Evolutionary conservation across 78 protist species (phyloP), one percentile per base, ranked within the genome.

Genomic region (Dictyostelium firmibasis): DNA sequence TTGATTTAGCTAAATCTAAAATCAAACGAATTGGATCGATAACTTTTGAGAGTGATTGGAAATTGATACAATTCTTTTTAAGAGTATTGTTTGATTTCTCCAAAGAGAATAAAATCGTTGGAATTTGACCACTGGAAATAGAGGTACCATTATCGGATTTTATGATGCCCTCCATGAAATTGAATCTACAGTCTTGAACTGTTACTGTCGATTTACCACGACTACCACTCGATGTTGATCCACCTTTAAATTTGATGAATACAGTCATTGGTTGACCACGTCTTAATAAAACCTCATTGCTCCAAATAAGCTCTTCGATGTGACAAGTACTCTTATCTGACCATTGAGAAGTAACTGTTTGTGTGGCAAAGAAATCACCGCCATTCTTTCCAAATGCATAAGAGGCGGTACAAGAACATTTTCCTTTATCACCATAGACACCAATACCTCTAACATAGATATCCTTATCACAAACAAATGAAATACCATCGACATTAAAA

Each of bases 361-460:
- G 23, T 35, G 53, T 85, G 0, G 14, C 3, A 16, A 10, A 23
- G 18, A 83, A 83, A 20, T 31, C 33, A 27, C 36, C 72, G 18
- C 67, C 91, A 5, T 23, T 69, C 9, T 72, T 25, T 6, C 93
- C 93, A 36, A 18, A 43, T 1, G 10, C 4, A 60, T 31, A 36
- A 20, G 70, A 69, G 3, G 74, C 93, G 2, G n/a, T 16, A 11
- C 57, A 67, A 1, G 79, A 29, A 31, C 81, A 88, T 18, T 44
- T 36, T 13, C 93, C 93, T 25, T 79, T 76, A 67, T 88, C 86
- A 64, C 93, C 93, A 62, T 62, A 88, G 7, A 88, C 67, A 79
- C 93, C 93, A 43, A 88, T 35, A 88, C 93, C 93, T 1, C 27
- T 36, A 10, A 88, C 31, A 27, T 88, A 88, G 25, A 88, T 53